These are phyloP conservation scores for Penicillium pulvis DNA, from an alignment of 495 filamentous ascomycete species.

Conservation along the genomic window DNA sequence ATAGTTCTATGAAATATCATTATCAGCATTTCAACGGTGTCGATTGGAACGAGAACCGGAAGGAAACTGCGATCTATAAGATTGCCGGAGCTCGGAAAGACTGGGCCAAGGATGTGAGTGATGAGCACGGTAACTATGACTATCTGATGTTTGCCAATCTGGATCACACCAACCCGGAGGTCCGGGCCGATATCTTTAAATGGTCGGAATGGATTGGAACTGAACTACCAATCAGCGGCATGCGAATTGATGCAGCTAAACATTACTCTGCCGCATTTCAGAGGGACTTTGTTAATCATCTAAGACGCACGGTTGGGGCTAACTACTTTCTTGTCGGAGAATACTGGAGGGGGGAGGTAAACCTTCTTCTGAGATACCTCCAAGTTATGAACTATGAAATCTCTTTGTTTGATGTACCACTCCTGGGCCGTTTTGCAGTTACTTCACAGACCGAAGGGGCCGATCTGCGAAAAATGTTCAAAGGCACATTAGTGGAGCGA, in stretches of 20 bases:
- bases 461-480: constrained; percentile 65
- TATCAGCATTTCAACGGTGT: constrained; percentile 70
- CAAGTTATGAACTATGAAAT: constrained; percentile 61
- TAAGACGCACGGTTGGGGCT: constrained; percentile 51
- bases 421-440: constrained; percentile 63
- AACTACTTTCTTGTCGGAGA: constrained; percentile 72
- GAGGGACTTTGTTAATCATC: constrained; percentile 55
- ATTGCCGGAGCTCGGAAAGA: constrained; percentile 60
- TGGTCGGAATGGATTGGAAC: constrained; percentile 70
- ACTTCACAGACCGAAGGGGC: constrained; percentile 54
- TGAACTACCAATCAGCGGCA: constrained; percentile 62
- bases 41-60: constrained; percentile 62
- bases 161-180: constrained; percentile 68
- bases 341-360: constrained; percentile 67
- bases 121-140: constrained; percentile 72
- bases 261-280: constrained; percentile 71
- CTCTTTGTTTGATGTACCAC: constrained; percentile 69
- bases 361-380: constrained; percentile 58
- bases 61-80: constrained; percentile 66
- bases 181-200: constrained; percentile 61
- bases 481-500: constrained; percentile 58
- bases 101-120: constrained; percentile 67
- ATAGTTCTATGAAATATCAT: constrained; percentile 64
- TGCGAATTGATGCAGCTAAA: constrained; percentile 72
- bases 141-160: constrained; percentile 70